phyloP scores from a whole-genome alignment of 208 protist species.

The Acanthamoeba healyi region DNA sequence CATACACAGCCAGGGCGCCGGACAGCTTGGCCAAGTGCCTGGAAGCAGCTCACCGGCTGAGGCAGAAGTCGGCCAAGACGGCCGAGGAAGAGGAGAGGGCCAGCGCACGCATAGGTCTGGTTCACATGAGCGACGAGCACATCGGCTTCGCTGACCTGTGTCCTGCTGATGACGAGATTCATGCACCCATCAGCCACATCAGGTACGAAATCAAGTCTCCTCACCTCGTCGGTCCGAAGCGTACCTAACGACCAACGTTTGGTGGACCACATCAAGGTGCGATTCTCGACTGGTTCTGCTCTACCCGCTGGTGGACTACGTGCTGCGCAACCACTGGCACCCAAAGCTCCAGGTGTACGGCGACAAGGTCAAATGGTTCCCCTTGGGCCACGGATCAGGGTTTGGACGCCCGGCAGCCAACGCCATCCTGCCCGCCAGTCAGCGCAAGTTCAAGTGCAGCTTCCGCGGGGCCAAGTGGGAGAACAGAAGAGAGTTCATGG shows the following conservation, averaged over 20 bases:
- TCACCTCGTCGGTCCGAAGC: not conserved
- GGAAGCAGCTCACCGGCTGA: not conserved
- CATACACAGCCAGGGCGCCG: not conserved
- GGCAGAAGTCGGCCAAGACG: not conserved
- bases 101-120: not conserved
- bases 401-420: constrained; percentile 35
- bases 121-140: constrained; percentile 65
- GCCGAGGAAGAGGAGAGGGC: not conserved
- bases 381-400: not conserved
- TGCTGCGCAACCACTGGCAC: constrained; percentile 67
- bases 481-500: constrained; percentile 4
- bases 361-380: constrained; percentile 34
- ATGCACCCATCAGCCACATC: not conserved
- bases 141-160: constrained; percentile 49
- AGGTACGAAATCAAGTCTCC: not conserved
- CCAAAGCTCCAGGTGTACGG: constrained; percentile 32
- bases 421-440: constrained; percentile 58
- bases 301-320: constrained; percentile 36
- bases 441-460: constrained; percentile 49
- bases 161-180: not conserved
- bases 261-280: not conserved
- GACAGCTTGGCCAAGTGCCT: not conserved
- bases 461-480: constrained; percentile 51
- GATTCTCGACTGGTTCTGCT: constrained; percentile 4
- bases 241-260: not conserved